Conservation (phyloP, 1,284 basidiomycete genomes). For the Cryptococcus maquisensis region DNA sequence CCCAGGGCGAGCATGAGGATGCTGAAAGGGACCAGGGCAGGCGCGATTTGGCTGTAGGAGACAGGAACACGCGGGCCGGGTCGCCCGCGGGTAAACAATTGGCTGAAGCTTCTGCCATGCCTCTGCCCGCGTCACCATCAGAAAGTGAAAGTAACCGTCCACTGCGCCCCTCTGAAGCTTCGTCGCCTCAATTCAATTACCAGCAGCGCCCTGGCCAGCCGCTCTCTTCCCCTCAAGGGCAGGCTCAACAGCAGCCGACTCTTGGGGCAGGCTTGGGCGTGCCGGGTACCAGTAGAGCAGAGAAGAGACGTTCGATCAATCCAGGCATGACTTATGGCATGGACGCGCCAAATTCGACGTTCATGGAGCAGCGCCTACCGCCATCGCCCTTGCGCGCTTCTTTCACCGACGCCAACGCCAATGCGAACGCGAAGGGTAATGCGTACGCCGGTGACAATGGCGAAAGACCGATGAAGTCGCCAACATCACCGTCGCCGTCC, state of each 20-base stretch:
- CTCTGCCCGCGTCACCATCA: conserved; percentile 23
- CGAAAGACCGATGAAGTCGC: not conserved
- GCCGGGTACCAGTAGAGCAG: conserved; percentile 37
- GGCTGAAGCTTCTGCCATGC: conserved; percentile 14
- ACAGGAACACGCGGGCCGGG: conserved; percentile 9
- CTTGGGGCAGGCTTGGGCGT: conserved; percentile 31
- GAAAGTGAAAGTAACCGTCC: conserved; percentile 8
- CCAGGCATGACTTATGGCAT: conserved; percentile 46
- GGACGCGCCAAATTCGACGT: conserved; percentile 35
- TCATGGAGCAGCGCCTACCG: conserved; percentile 34
- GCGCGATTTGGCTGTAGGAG: conserved; percentile 22
- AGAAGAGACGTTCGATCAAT: conserved; percentile 47
- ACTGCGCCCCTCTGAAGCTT: conserved; percentile 6
- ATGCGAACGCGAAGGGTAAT: not conserved
- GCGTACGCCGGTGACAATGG: not conserved
- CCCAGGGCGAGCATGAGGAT: conserved; percentile 2
- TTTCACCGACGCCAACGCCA: conserved; percentile 28
- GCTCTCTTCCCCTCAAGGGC: conserved; percentile 7
- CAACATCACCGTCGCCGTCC: conserved; percentile 3
- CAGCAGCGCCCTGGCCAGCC: not conserved
- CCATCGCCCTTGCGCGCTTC: conserved; percentile 45
- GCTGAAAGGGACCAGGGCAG: conserved; percentile 4
- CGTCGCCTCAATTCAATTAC: not conserved
- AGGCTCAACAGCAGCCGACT: conserved; percentile 5
- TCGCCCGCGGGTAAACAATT: conserved; percentile 15